phyloP scores from a whole-genome alignment of 2,329 filamentous ascomycete species.

The Akanthomyces dipterigenus region DNA sequence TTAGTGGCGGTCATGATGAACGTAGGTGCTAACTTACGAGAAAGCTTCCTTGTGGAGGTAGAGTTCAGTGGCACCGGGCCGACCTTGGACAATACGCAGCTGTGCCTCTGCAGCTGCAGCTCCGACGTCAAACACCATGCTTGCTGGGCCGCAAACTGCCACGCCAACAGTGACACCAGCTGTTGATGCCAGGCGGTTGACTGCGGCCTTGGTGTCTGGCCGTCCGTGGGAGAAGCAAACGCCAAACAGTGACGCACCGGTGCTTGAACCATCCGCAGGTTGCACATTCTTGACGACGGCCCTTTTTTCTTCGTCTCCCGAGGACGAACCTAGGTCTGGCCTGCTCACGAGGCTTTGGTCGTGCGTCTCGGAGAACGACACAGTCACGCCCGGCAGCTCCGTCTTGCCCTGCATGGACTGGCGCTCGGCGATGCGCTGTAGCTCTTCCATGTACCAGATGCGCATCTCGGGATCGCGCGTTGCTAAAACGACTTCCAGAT shows the following conservation, averaged over 20 bases:
- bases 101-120: conserved; percentile 17
- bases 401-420: neutral
- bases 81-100: conserved; percentile 14
- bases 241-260: conserved; percentile 3
- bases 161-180: conserved; percentile 16
- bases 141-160: conserved; percentile 19
- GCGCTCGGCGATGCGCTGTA: conserved; percentile 13
- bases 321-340: neutral
- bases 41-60: conserved; percentile 22
- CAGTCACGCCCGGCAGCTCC: conserved; percentile 9
- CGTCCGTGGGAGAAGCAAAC: conserved; percentile 15
- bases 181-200: neutral
- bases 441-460: conserved; percentile 22
- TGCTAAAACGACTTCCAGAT: conserved; percentile 20
- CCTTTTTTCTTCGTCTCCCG: neutral
- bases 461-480: conserved; percentile 23
- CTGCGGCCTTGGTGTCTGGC: conserved; percentile 13
- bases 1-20: neutral
- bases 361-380: conserved; percentile 12
- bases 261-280: neutral
- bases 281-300: neutral
- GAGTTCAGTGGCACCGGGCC: conserved; percentile 15
- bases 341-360: neutral
- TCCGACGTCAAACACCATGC: conserved; percentile 19
- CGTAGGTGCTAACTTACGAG: conserved; percentile 13